phyloP scores from a whole-genome alignment of 2,329 filamentous ascomycete genomes.

The Aureobasidium namibiae region DNA sequence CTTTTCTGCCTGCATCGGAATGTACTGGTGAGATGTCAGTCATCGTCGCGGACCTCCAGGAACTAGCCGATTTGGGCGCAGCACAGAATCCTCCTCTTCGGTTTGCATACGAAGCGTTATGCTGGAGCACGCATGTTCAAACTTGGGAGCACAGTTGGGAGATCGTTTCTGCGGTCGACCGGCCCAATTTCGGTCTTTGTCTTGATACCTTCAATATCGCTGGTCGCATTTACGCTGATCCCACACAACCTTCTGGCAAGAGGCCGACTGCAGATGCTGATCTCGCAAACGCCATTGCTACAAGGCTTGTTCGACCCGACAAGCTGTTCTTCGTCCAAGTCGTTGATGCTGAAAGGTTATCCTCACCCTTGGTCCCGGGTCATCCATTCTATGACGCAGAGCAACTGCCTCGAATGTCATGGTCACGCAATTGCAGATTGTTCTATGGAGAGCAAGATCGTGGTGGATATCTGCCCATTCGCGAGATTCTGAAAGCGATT shows the following conservation, averaged over 20 bases:
- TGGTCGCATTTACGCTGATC: slow-evolving; percentile 18
- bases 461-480: slow-evolving; percentile 59
- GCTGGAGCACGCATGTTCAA: slow-evolving; percentile 61
- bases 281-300: slow-evolving; percentile 13
- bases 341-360: slow-evolving; percentile 61
- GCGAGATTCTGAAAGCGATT: slow-evolving; percentile 52
- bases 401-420: slow-evolving; percentile 61
- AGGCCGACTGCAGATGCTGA: slow-evolving; percentile 24
- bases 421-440: slow-evolving; percentile 64
- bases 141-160: slow-evolving; percentile 68
- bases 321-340: slow-evolving; percentile 73
- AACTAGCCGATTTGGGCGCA: slow-evolving; percentile 60
- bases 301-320: slow-evolving; percentile 1
- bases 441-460: slow-evolving; percentile 53
- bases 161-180: slow-evolving; percentile 43
- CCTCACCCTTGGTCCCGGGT: slow-evolving; percentile 43
- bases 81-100: slow-evolving; percentile 44
- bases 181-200: slow-evolving; percentile 18
- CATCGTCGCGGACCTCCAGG: slow-evolving; percentile 54
- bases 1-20: slow-evolving; percentile 48
- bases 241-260: slow-evolving; percentile 14
- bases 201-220: slow-evolving; percentile 20
- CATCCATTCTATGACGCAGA: slow-evolving; percentile 49
- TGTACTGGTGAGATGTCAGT: slow-evolving; percentile 45
- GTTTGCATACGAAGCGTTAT: slow-evolving; percentile 66